phyloP scores from a whole-genome alignment of 768 basidiomycete genomes.

The Amanita fuliginea region DNA sequence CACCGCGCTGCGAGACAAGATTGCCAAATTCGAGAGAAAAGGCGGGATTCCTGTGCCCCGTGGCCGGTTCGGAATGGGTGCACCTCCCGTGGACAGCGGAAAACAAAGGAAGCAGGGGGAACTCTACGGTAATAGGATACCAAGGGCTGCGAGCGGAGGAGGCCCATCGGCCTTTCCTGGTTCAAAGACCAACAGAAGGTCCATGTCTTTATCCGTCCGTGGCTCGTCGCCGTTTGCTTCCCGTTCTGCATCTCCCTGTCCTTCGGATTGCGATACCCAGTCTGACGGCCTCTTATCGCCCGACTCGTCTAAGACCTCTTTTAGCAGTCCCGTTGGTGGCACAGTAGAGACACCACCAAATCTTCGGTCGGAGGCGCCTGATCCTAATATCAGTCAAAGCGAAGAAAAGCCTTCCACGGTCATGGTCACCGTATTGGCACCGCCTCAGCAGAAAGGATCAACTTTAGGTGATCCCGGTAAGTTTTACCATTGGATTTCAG shows the following conservation, averaged over 20 bases:
- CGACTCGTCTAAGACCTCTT: not conserved
- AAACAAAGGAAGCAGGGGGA: slow-evolving; percentile 46
- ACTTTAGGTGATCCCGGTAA: too few species aligned
- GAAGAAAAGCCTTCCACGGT: not conserved
- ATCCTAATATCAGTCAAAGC: not conserved
- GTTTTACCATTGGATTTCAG: too few species aligned
- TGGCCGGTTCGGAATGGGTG: slow-evolving; percentile 61
- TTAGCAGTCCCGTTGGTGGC: not conserved
- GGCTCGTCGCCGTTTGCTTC: not conserved
- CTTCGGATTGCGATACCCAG: not conserved
- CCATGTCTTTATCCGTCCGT: not conserved
- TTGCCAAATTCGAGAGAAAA: slow-evolving; percentile 71
- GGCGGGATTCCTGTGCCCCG: slow-evolving; percentile 70
- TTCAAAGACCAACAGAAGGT: not conserved
- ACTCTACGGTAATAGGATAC: slow-evolving; percentile 67
- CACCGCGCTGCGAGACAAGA: slow-evolving; percentile 46
- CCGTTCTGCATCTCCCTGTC: not conserved
- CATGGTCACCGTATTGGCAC: not conserved
- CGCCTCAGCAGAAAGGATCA: not conserved
- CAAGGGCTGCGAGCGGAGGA: slow-evolving; percentile 20
- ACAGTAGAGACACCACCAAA: not conserved
- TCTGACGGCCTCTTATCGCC: slow-evolving; percentile 3
- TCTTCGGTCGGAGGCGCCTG: not conserved
- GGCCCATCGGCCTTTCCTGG: slow-evolving; percentile 12
- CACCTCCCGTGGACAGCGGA: slow-evolving; percentile 42